A percentile compares a stretch with the other conserved stretches of the same genome.
Conservation (phyloP, 1,139 yeast genomes). For the Hemisphaericaspora xylofermentans region DNA sequence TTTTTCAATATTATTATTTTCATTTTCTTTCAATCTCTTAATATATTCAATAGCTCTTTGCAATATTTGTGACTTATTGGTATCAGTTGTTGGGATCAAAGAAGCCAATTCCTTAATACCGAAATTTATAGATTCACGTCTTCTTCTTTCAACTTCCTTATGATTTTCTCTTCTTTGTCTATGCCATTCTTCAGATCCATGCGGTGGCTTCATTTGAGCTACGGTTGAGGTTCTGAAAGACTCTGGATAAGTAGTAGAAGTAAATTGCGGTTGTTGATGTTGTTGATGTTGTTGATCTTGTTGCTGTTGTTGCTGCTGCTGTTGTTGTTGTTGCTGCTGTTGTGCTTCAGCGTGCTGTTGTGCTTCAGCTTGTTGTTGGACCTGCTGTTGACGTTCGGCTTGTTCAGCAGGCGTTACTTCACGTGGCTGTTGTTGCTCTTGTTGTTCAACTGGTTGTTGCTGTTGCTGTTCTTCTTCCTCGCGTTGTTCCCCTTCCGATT, state of each 20-base stretch:
- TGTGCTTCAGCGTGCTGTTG: slow-evolving; percentile 5
- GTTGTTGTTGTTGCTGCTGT: slow-evolving; percentile 20
- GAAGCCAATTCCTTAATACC: slow-evolving; percentile 86
- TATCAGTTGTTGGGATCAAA: slow-evolving; percentile 82
- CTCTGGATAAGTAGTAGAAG: not conserved
- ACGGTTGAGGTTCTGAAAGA: slow-evolving; percentile 2
- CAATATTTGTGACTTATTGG: slow-evolving; percentile 87
- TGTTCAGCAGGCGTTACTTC: slow-evolving; percentile 3
- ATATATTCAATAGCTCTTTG: slow-evolving; percentile 88
- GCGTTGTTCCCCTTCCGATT: not conserved
- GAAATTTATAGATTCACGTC: slow-evolving; percentile 87
- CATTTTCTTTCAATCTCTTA: slow-evolving; percentile 83
- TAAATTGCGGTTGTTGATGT: slow-evolving; percentile 13
- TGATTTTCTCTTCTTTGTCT: slow-evolving; percentile 83
- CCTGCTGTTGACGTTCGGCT: slow-evolving; percentile 4
- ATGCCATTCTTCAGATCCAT: slow-evolving; percentile 87
- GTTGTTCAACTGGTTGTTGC: slow-evolving; percentile 8
- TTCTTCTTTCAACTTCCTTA: slow-evolving; percentile 95
- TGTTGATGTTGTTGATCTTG: slow-evolving; percentile 24
- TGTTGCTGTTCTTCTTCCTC: not conserved
- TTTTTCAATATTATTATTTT: slow-evolving; percentile 83
- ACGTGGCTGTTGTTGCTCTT: slow-evolving; percentile 19
- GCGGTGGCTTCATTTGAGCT: slow-evolving; percentile 50
- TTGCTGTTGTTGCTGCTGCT: slow-evolving; percentile 13
- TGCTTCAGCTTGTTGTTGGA: slow-evolving; percentile 2